Percentiles rank a stretch among this genome's conserved stretches.
These are phyloP conservation scores for Auricularia cornea DNA, from an alignment of 768 basidiomycete genomes.

Conservation along the genomic window DNA sequence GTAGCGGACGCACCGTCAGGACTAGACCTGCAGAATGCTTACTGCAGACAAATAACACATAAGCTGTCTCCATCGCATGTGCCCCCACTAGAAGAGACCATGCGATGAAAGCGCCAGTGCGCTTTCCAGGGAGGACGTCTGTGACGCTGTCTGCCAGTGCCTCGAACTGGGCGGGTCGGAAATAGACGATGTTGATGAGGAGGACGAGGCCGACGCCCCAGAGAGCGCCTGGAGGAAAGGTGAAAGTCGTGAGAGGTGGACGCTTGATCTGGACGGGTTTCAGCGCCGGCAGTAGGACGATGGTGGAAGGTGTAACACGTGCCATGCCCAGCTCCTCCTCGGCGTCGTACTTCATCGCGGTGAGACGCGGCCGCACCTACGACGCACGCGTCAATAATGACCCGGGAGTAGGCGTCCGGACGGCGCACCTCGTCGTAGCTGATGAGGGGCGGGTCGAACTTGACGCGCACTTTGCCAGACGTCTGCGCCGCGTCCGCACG, in stretches of 20 bases:
- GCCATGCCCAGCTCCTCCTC: background rate
- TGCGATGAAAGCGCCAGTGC: no score
- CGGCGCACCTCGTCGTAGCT: background rate
- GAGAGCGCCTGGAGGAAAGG: background rate
- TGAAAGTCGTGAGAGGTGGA: background rate
- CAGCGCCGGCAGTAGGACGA: no score
- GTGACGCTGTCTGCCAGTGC: background rate
- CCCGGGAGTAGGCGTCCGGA: background rate
- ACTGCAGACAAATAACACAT: background rate
- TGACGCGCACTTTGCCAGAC: background rate
- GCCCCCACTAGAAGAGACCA: background rate
- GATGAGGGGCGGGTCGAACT: background rate
- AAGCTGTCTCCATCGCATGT: background rate
- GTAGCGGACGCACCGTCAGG: background rate
- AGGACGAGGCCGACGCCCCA: background rate
- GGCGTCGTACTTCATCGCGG: background rate
- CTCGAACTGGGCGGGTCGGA: background rate
- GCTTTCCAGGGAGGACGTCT: background rate
- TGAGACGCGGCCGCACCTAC: background rate
- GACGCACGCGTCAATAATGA: background rate
- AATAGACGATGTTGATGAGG: background rate
- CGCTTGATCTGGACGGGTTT: background rate
- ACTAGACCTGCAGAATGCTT: background rate
- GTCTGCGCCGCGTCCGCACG: background rate
- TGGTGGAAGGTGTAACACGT: no score